A percentile compares a stretch with the other conserved stretches of the same genome.
Conservation (phyloP, 208 protist genomes). For the Acanthamoeba castellanii region DNA sequence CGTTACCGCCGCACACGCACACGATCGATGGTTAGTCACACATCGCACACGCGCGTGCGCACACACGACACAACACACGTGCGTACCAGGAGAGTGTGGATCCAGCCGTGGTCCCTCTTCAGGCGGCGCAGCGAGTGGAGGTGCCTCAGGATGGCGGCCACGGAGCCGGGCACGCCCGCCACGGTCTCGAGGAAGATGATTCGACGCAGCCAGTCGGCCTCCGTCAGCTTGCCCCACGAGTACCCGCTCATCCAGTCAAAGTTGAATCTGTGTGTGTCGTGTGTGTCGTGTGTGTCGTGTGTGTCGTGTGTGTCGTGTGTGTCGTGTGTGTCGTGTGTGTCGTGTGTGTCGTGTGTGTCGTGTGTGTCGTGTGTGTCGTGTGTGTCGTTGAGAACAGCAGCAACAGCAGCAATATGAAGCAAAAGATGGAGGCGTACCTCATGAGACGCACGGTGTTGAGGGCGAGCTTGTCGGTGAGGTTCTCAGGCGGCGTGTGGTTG, state of each 20-base stretch:
- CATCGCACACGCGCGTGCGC: neutral
- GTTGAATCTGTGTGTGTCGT: conserved; percentile 71
- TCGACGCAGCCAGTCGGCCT: conserved; percentile 79
- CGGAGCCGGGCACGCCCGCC: conserved; percentile 90
- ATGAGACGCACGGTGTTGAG: conserved; percentile 74
- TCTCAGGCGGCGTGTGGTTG: conserved; percentile 80
- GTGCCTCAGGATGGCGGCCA: conserved; percentile 90
- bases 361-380: neutral
- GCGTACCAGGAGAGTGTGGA: conserved; percentile 91
- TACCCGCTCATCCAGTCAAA: conserved; percentile 89
- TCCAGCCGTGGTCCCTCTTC: conserved; percentile 93
- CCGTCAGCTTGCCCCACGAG: conserved; percentile 65
- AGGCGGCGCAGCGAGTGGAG: conserved; percentile 90
- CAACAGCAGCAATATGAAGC: neutral
- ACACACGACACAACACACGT: neutral
- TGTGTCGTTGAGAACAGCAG: neutral
- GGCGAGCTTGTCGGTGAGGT: conserved; percentile 79
- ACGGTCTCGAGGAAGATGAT: conserved; percentile 92
- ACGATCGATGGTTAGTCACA: neutral
- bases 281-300: too few relatives aligned
- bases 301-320: neutral
- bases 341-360: neutral
- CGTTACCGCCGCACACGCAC: too few relatives aligned
- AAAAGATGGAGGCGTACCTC: neutral
- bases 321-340: neutral